phyloP scores from a whole-genome alignment of 208 protist genomes.

The Novymonas esmeraldas region DNA sequence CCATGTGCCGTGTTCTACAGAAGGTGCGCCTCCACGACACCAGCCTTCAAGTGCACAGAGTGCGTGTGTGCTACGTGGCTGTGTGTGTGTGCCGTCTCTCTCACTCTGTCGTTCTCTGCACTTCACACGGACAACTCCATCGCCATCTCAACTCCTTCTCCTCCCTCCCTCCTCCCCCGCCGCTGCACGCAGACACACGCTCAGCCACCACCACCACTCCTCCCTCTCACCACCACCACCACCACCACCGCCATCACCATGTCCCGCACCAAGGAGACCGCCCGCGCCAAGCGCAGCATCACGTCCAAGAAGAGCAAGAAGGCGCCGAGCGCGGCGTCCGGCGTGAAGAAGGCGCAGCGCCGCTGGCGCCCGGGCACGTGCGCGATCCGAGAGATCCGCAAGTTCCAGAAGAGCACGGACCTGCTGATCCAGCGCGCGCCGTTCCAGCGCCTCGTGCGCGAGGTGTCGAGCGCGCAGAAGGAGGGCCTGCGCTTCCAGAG shows the following conservation, averaged over 20 bases:
- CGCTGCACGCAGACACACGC: conserved; percentile 1
- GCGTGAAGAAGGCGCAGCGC: conserved; percentile 97
- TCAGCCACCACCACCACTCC: conserved; percentile 9
- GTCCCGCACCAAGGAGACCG: conserved; percentile 98
- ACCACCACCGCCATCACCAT: conserved; percentile 46
- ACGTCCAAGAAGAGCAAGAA: conserved; percentile 97
- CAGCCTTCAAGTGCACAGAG: too few relatives aligned
- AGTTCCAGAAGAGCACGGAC: conserved; percentile 86
- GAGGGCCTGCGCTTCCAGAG: conserved; percentile 89
- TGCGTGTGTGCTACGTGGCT: too few relatives aligned
- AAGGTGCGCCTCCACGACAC: too few relatives aligned
- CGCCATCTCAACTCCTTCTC: too few relatives aligned
- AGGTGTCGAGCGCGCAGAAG: conserved; percentile 80
- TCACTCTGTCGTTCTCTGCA: too few relatives aligned
- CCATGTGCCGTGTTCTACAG: too few relatives aligned
- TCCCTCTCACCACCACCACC: neutral
- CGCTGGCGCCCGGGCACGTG: conserved; percentile 97
- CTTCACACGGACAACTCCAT: too few relatives aligned
- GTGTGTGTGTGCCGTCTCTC: too few relatives aligned
- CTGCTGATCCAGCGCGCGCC: conserved; percentile 89
- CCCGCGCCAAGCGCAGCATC: conserved; percentile 97
- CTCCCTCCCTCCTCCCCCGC: neutral
- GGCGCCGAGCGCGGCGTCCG: conserved; percentile 93
- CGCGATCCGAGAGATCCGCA: conserved; percentile 97
- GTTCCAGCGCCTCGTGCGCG: conserved; percentile 90